Evolutionary conservation across 2,329 filamentous ascomycete genomes (phyloP).

Genomic region (Bipolaris bicolor): DNA sequence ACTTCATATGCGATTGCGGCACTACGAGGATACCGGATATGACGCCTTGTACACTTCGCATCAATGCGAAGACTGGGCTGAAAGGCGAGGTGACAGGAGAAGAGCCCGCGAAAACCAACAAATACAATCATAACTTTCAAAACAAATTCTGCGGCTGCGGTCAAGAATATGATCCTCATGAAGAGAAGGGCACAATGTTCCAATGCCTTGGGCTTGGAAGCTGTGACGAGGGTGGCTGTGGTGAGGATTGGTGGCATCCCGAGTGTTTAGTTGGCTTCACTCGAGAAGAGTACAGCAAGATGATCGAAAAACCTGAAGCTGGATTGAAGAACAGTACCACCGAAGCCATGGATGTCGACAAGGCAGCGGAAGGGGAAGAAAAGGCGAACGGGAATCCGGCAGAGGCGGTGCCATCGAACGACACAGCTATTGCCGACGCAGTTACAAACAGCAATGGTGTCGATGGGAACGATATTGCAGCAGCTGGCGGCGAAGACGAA

Average conservation of each 20-base stretch:
- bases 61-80: slow-evolving; percentile 73
- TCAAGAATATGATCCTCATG: slow-evolving; percentile 83
- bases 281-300: slow-evolving; percentile 70
- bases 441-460: slow-evolving; percentile 27
- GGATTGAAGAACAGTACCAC: slow-evolving; percentile 13
- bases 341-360: slow-evolving; percentile 23
- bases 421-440: slow-evolving; percentile 28
- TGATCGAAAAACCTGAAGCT: slow-evolving; percentile 33
- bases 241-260: slow-evolving; percentile 97
- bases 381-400: slow-evolving; percentile 17
- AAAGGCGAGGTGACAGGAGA: slow-evolving; percentile 82
- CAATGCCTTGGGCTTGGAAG: slow-evolving; percentile 89
- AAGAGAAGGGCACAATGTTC: slow-evolving; percentile 97
- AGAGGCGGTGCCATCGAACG: slow-evolving; percentile 15
- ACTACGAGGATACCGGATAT: slow-evolving; percentile 76
- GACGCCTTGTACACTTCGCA: slow-evolving; percentile 76
- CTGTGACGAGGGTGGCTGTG: slow-evolving; percentile 82
- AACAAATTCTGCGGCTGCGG: slow-evolving; percentile 92
- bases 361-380: neutral
- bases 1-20: slow-evolving; percentile 96
- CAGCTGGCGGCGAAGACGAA: slow-evolving; percentile 62
- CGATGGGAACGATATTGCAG: slow-evolving; percentile 45
- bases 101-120: slow-evolving; percentile 73
- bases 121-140: slow-evolving; percentile 94
- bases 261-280: slow-evolving; percentile 86